phyloP scores from a whole-genome alignment of 2,329 filamentous ascomycete species.

The Chaetomium sp. region DNA sequence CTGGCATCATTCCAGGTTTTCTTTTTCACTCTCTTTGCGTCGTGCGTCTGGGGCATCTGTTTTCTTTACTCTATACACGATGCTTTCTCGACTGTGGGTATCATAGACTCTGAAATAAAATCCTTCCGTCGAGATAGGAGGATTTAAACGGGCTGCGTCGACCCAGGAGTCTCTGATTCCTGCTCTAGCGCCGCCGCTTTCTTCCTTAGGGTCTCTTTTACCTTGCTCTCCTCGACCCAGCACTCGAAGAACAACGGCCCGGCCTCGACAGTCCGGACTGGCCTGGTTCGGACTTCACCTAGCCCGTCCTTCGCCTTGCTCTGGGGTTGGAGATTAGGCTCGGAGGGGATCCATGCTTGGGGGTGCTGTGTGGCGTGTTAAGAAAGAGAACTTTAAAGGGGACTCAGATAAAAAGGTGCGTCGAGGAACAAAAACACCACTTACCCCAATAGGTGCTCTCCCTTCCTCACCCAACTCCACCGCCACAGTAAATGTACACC shows the following conservation, averaged over 20 bases:
- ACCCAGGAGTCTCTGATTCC: not conserved
- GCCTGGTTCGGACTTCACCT: conserved; percentile 36
- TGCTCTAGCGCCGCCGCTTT: not conserved
- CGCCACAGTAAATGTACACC: conserved; percentile 69
- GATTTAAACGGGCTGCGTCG: not conserved
- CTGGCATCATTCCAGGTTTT: conserved; percentile 1
- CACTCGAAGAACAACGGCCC: conserved; percentile 60
- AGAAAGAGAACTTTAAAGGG: not conserved
- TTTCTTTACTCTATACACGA: no score
- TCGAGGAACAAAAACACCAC: conserved; percentile 22
- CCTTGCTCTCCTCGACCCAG: conserved; percentile 54
- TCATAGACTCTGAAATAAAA: not conserved
- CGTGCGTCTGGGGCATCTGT: conserved; percentile 1
- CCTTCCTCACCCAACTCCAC: conserved; percentile 62
- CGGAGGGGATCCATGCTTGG: conserved; percentile 54
- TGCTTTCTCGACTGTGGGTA: no score
- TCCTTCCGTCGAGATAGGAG: not conserved
- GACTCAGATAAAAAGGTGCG: not conserved
- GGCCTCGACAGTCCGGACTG: conserved; percentile 49
- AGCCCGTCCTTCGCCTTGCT: conserved; percentile 24
- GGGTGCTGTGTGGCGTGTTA: conserved; percentile 40
- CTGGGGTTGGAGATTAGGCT: conserved; percentile 39
- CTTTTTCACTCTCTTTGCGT: not conserved
- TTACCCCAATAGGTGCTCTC: conserved; percentile 51
- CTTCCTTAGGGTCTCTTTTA: conserved; percentile 29